A percentile compares a stretch with the other conserved stretches of the same genome.
phyloP scores from a whole-genome alignment of 2,329 filamentous ascomycete genomes.

The Rachicladosporium sp. region DNA sequence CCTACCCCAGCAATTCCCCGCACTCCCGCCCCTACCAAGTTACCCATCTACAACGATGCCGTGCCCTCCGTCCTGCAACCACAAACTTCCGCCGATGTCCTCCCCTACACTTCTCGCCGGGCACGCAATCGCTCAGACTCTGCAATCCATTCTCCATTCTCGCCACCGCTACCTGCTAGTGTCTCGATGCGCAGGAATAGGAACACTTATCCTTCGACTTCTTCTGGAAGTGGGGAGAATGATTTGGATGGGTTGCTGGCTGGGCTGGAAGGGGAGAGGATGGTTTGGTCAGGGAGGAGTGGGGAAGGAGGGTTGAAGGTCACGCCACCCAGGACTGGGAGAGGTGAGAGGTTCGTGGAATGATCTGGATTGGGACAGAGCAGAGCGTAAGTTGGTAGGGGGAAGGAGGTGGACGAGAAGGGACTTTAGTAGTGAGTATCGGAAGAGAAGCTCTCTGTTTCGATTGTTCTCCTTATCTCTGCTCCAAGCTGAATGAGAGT shows the following conservation, averaged over 20 bases:
- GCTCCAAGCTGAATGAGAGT: no score
- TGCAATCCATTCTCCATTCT: constrained; percentile 1
- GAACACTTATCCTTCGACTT: constrained; percentile 8
- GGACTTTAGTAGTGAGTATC: no score
- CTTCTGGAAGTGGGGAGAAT: constrained; percentile 12
- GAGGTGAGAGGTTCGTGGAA: constrained; percentile 19
- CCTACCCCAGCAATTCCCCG: constrained; percentile 4
- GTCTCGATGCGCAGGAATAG: constrained; percentile 6
- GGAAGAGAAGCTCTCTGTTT: no score
- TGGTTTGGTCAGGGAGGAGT: constrained; percentile 11
- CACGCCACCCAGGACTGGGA: constrained; percentile 20
- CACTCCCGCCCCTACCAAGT: constrained; percentile 8
- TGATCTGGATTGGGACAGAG: constrained; percentile 2
- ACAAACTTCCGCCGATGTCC: constrained; percentile 23
- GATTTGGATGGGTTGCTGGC: constrained; percentile 12
- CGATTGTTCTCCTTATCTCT: no score
- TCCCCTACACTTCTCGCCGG: constrained; percentile 6
- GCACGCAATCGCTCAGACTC: constrained; percentile 10
- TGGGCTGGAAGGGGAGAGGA: constrained; percentile 15
- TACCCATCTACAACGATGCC: constrained; percentile 22
- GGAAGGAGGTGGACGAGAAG: no score
- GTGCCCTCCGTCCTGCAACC: constrained; percentile 17
- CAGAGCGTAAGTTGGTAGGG: no score
- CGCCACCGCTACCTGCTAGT: constrained; percentile 2
- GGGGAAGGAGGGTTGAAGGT: constrained; percentile 14